Base-by-base conservation (phyloP, 169 alveolate genomes). In the Eimeria necatrix region DNA sequence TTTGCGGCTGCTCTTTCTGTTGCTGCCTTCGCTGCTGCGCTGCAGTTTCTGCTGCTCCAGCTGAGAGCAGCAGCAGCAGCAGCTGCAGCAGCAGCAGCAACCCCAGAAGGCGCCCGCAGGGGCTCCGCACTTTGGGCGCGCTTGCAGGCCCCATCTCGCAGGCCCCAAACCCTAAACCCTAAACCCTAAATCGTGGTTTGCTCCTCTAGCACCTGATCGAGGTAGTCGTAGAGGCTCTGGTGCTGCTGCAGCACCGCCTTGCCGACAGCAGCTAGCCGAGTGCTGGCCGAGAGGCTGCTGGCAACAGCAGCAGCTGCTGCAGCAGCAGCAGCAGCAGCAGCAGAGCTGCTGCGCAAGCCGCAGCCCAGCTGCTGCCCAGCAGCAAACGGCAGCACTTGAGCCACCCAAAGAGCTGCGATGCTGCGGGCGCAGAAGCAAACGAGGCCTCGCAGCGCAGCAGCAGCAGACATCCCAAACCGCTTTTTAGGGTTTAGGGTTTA, bases 81-180 rank as follows among this genome's bases (percentile, higher is more conserved):
- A 73, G 59, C 53, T 24, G 22, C 10, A 7, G 10, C 49, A 6
- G 7, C 16, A 64, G 76, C 76, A 64, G 76, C 76, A 7, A 3
- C 16, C 4, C 5, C 73, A 60, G 73, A 4, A 24, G 73, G 32
- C n/a, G 73, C n/a, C 32, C 73, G 24, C 32, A 20, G 73, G 73
- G 7, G 73, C 73, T 24, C 46, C 76, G 76, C 14, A 2, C 46
- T 26, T 20, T 26, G 76, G 32, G 4, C 6, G 32, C 6, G n/a
- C 6, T 24, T 24, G 32, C n/a, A 61, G n/a, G n/a, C 73, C 73
- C 73, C n/a, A 61, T 22, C 20, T 46, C 76, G 49, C 14, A 64
- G 14, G 14, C 76, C 76, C 76, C 24, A 64, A 64, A 64, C 76
- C 76, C 76, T 64, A 64, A 64, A 64, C 76, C 76, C 76, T 64